These are phyloP conservation scores for Plectosphaerella cucumerina DNA, from an alignment of 2,329 filamentous ascomycete species.

Conservation along the genomic window DNA sequence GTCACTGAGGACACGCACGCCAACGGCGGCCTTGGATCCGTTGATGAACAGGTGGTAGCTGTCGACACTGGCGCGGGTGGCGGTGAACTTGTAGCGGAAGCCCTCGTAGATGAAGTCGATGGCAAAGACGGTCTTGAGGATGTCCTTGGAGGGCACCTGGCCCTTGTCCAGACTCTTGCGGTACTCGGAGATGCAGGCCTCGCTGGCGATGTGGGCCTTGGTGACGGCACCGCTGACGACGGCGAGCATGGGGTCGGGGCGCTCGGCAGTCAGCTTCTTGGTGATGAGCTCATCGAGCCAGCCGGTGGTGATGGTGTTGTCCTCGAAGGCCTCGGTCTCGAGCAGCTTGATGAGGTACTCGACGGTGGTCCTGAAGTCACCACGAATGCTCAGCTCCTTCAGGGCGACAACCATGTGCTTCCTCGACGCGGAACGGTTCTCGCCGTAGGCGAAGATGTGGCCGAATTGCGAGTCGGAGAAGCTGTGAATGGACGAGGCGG, in stretches of 20 bases:
- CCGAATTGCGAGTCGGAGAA: conserved; percentile 99
- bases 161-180: conserved; percentile 88
- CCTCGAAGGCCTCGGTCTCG: conserved; percentile 96
- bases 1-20: conserved; percentile 87
- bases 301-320: conserved; percentile 97
- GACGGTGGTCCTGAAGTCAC: conserved; percentile 97
- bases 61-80: conserved; percentile 84
- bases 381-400: conserved; percentile 98
- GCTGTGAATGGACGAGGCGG: conserved; percentile 94
- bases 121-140: conserved; percentile 95
- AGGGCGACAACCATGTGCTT: conserved; percentile 99
- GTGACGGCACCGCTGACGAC: conserved; percentile 92
- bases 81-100: conserved; percentile 94
- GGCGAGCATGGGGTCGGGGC: conserved; percentile 89
- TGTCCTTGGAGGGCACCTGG: conserved; percentile 93
- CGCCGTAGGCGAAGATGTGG: conserved; percentile 98
- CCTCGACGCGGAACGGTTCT: conserved; percentile 90
- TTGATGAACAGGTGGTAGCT: conserved; percentile 99
- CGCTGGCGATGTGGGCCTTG: conserved; percentile 92
- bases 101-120: conserved; percentile 99
- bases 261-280: conserved; percentile 93
- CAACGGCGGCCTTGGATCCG: conserved; percentile 91
- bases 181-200: conserved; percentile 84
- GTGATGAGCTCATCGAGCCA: conserved; percentile 99
- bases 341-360: conserved; percentile 99